These are phyloP conservation scores for Oryza longistaminata DNA, from an alignment of 176 grass and related monocot species.

Conservation along the genomic window DNA sequence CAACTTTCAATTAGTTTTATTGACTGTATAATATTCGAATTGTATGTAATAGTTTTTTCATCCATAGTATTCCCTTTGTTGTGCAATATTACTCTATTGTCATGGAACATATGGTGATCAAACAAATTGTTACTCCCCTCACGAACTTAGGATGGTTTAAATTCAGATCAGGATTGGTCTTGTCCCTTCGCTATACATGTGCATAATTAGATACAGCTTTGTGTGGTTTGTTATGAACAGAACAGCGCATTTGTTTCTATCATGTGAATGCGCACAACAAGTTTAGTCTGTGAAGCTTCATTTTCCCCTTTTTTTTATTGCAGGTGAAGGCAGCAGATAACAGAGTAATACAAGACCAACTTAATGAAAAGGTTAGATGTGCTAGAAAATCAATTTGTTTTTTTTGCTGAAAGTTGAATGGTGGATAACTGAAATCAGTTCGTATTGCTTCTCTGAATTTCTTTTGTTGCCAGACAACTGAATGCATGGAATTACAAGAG, in stretches of 20 bases:
- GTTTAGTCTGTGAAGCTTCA: constrained; percentile 9
- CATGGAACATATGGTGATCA: background rate
- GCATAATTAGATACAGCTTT: constrained; percentile 14
- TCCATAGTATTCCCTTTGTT: too few relatives aligned
- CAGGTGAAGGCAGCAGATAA: constrained; percentile 98
- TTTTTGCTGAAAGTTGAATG: constrained; percentile 20
- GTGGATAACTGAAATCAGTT: constrained; percentile 1
- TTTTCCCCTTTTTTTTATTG: constrained; percentile 36
- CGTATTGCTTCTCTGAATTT: constrained; percentile 29
- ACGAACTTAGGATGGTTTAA: background rate
- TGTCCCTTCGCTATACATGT: background rate
- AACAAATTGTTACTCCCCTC: background rate
- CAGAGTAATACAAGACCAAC: constrained; percentile 95
- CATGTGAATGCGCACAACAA: background rate
- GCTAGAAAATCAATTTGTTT: background rate
- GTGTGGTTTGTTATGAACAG: background rate
- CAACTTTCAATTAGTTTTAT: background rate
- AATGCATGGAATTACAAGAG: constrained; percentile 79
- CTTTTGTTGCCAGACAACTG: constrained; percentile 57
- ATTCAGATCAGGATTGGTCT: background rate
- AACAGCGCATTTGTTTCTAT: constrained; percentile 5
- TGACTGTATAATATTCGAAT: background rate
- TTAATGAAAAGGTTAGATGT: constrained; percentile 76
- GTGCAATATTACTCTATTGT: too few relatives aligned
- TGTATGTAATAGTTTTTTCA: background rate